Conservation (phyloP, 1,284 basidiomycete genomes). For the Sporisorium exsertum region DNA sequence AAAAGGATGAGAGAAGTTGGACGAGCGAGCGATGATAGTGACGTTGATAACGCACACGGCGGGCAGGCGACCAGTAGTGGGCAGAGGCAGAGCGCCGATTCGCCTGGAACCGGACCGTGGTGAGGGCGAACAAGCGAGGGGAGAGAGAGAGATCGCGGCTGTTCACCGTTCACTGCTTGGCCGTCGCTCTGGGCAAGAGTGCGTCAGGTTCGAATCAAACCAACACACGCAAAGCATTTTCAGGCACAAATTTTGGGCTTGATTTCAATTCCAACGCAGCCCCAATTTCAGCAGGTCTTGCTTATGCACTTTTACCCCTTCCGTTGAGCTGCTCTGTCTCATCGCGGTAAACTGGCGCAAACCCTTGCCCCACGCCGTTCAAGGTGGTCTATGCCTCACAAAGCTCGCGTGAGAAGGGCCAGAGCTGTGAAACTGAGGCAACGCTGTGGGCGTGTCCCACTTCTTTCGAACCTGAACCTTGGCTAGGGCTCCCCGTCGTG, state of each 20-base stretch:
- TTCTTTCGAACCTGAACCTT: slow-evolving; percentile 8
- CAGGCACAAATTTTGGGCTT: background rate
- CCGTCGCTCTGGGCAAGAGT: background rate
- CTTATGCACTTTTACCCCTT: background rate
- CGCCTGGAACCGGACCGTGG: slow-evolving; percentile 4
- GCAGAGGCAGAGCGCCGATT: slow-evolving; percentile 12
- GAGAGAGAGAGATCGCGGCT: slow-evolving; percentile 1
- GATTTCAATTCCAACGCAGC: background rate
- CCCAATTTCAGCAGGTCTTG: background rate
- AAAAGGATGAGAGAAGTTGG: slow-evolving; percentile 25
- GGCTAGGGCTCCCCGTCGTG: slow-evolving; percentile 15
- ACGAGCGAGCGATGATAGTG: slow-evolving; percentile 14
- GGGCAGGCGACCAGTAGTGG: background rate
- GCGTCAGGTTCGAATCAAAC: slow-evolving; percentile 1
- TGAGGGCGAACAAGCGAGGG: background rate
- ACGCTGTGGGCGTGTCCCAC: background rate
- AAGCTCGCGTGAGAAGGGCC: slow-evolving; percentile 22
- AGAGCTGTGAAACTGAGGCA: background rate
- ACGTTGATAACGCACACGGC: slow-evolving; percentile 33
- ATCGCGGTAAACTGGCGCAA: background rate
- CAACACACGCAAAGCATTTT: background rate
- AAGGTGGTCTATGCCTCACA: background rate
- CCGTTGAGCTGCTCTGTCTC: background rate
- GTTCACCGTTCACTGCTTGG: background rate
- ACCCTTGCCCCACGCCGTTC: slow-evolving; percentile 3